A percentile compares a stretch with the other conserved stretches of the same genome.
Conservation (phyloP, 306 rosid species). For the Ceratonia siliqua region DNA sequence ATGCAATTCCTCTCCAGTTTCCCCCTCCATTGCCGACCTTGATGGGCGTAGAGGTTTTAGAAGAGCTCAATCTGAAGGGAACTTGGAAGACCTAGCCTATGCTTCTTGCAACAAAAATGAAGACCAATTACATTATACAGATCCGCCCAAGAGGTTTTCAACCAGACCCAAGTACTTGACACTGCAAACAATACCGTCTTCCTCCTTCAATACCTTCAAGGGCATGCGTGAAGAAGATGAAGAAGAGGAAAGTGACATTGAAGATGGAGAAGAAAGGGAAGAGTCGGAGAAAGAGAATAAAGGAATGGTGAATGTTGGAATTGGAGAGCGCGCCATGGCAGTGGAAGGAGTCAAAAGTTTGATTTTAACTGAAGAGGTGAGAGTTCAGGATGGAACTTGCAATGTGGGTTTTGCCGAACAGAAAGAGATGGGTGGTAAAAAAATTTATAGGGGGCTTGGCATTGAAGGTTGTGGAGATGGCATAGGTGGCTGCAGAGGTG, state of each 20-base stretch:
- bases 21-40: conserved; percentile 59
- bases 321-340: conserved; percentile 9
- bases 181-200: conserved; percentile 67
- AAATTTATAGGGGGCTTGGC: conserved; percentile 61
- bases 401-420: conserved; percentile 36
- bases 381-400: conserved; percentile 39
- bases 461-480: conserved; percentile 45
- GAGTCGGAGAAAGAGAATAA: conserved; percentile 25
- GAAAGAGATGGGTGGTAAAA: conserved; percentile 35
- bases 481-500: conserved; percentile 43
- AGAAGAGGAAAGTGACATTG: conserved; percentile 44
- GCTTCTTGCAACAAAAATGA: conserved; percentile 41
- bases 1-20: conserved; percentile 71
- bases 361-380: conserved; percentile 41
- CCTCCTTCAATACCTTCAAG: conserved; percentile 26
- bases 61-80: conserved; percentile 87
- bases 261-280: conserved; percentile 37
- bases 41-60: conserved; percentile 52
- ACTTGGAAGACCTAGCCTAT: conserved; percentile 58
- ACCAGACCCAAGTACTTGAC: conserved; percentile 33
- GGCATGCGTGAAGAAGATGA: conserved; percentile 48
- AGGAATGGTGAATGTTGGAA: too few species aligned
- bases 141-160: conserved; percentile 30
- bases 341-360: conserved; percentile 19
- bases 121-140: conserved; percentile 33